phyloP scores from a whole-genome alignment of 2,329 filamentous ascomycete species.

The Zarea fungicola region DNA sequence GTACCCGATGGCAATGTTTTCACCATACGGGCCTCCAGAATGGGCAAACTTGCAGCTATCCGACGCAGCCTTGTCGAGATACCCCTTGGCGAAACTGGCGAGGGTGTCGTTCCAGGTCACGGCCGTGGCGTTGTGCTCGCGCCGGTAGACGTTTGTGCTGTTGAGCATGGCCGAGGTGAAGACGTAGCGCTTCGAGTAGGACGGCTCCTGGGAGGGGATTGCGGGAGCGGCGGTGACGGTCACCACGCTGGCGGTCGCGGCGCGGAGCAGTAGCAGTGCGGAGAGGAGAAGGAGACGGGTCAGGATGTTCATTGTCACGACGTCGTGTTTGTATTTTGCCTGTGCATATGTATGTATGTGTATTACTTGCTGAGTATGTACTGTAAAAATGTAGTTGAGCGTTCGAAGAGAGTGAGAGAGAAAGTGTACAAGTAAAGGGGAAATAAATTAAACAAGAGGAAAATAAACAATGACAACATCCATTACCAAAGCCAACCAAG shows the following conservation, averaged over 20 bases:
- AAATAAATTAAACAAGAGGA: too few relatives aligned
- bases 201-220: conserved; percentile 32
- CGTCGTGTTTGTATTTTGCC: too few relatives aligned
- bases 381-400: too few relatives aligned
- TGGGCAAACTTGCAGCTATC: conserved; percentile 46
- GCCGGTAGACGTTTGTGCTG: conserved; percentile 62
- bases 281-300: neutral
- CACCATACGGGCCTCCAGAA: conserved; percentile 60
- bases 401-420: too few relatives aligned
- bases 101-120: too few relatives aligned
- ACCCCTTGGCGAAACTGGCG: conserved; percentile 52
- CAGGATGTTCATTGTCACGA: neutral
- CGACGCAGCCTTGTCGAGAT: conserved; percentile 31
- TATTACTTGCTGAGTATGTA: too few relatives aligned
- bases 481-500: neutral
- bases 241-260: conserved; percentile 13
- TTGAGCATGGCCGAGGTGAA: conserved; percentile 56
- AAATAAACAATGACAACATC: neutral
- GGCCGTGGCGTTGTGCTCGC: conserved; percentile 55
- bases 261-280: neutral
- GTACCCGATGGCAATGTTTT: conserved; percentile 69
- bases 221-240: conserved; percentile 30
- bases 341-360: too few relatives aligned
- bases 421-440: too few relatives aligned
- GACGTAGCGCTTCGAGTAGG: conserved; percentile 23